Percentiles rank a stretch among this genome's conserved stretches.
These are phyloP conservation scores for Phytopythium aichiense DNA, from an alignment of 352 stramenopile genomes.

Conservation along the genomic window DNA sequence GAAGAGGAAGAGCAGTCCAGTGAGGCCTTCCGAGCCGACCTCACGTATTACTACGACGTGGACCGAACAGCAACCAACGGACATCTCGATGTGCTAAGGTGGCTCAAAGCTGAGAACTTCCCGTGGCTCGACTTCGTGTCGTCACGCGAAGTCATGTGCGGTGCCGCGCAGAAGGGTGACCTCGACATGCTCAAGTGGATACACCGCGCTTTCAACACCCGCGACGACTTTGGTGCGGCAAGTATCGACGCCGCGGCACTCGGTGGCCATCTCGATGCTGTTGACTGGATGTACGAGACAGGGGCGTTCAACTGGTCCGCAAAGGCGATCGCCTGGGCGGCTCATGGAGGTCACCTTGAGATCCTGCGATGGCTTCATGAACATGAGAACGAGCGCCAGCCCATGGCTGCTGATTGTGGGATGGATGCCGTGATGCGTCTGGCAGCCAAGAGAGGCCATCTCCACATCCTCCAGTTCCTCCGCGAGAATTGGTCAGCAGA, in stretches of 20 bases:
- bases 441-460: slow-evolving; percentile 17
- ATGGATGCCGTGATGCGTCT: slow-evolving; percentile 20
- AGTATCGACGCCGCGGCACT: neutral
- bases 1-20: neutral
- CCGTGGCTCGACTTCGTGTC: neutral
- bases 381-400: slow-evolving; percentile 10
- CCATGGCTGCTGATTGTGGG: neutral
- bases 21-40: neutral
- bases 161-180: neutral
- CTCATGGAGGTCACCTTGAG: slow-evolving; percentile 11
- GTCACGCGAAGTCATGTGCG: neutral
- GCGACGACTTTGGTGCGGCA: neutral
- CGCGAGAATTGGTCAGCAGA: slow-evolving; percentile 22
- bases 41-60: neutral
- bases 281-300: neutral
- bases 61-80: neutral
- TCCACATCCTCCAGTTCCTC: slow-evolving; percentile 31
- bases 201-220: neutral
- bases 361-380: slow-evolving; percentile 31
- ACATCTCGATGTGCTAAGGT: neutral
- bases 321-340: neutral
- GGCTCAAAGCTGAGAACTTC: neutral
- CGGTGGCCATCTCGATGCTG: neutral
- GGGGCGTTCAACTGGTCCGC: neutral
- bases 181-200: slow-evolving; percentile 1